phyloP scores from a whole-genome alignment of 2,329 filamentous ascomycete genomes.

The Stagonosporopsis chrysanthemi region DNA sequence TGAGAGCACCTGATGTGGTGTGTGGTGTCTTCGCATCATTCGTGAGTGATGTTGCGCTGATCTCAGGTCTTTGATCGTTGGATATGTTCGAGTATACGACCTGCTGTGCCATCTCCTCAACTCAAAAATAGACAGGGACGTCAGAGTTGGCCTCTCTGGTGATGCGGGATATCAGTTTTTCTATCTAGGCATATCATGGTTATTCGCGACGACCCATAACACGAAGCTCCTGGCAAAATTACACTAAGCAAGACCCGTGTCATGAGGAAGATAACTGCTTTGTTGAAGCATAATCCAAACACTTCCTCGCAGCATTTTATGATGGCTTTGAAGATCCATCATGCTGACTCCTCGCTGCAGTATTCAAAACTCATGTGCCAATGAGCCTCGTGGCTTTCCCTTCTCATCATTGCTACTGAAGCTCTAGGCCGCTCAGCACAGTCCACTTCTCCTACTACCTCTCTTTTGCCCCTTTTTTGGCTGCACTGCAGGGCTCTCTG shows the following conservation, averaged over 20 bases:
- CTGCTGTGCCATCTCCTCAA: neutral
- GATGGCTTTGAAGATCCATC: no score
- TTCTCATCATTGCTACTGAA: neutral
- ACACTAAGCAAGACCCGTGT: neutral
- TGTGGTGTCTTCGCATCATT: neutral
- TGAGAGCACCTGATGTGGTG: neutral
- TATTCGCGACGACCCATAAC: no score
- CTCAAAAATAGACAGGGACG: neutral
- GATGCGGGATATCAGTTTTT: neutral
- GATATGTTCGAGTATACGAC: neutral
- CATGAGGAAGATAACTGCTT: neutral
- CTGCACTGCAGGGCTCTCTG: neutral
- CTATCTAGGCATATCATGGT: neutral
- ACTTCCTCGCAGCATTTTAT: no score
- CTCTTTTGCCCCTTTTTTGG: neutral
- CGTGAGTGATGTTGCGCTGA: neutral
- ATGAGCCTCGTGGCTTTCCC: neutral
- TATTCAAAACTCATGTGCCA: neutral
- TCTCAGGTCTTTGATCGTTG: neutral
- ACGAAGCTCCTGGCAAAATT: neutral
- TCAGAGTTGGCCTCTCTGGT: neutral
- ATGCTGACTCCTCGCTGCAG: neutral
- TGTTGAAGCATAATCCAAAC: neutral
- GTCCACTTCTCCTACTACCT: slow-evolving; percentile 1
- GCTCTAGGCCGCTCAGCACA: neutral